Percentiles rank a stretch among this genome's conserved stretches.
phyloP scores from a whole-genome alignment of 257 asterid genomes.

The Rauvolfia tetraphylla region DNA sequence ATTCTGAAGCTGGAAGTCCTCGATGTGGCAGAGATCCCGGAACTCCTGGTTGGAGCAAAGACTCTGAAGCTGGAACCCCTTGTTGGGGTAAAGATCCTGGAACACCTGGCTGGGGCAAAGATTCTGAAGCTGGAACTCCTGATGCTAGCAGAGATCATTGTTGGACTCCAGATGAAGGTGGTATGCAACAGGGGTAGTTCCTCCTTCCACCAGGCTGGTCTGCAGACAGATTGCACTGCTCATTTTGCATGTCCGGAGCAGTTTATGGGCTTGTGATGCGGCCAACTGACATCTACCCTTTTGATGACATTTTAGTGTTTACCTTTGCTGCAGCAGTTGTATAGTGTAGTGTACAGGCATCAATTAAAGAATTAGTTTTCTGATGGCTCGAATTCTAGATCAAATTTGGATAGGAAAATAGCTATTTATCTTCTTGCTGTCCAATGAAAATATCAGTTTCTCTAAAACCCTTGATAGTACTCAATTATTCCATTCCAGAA shows the following conservation, averaged over 20 bases:
- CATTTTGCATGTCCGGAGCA: slow-evolving; percentile 3
- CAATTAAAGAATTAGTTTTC: too few relatives aligned
- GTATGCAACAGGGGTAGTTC: neutral
- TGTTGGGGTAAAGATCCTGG: neutral
- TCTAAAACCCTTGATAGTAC: too few relatives aligned
- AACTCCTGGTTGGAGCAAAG: neutral
- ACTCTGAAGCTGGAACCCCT: neutral
- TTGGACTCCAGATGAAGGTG: slow-evolving; percentile 24
- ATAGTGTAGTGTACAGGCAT: too few relatives aligned
- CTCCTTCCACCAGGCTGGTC: neutral
- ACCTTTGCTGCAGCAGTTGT: too few relatives aligned
- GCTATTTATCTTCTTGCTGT: too few relatives aligned
- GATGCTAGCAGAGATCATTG: slow-evolving; percentile 39
- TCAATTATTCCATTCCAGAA: too few relatives aligned
- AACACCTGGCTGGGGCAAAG: neutral
- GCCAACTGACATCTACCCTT: neutral
- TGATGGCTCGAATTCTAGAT: too few relatives aligned
- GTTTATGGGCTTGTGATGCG: neutral
- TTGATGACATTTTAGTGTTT: too few relatives aligned
- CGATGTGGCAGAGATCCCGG: too few relatives aligned
- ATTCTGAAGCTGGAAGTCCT: slow-evolving; percentile 31
- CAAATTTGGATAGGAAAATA: too few relatives aligned
- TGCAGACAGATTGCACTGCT: too few relatives aligned
- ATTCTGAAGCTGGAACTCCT: slow-evolving; percentile 19
- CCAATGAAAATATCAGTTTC: too few relatives aligned